Evolutionary conservation across 768 basidiomycete genomes (phyloP), one percentile per base, ranked within the genome.

Genomic region (Dendrothele bispora): DNA sequence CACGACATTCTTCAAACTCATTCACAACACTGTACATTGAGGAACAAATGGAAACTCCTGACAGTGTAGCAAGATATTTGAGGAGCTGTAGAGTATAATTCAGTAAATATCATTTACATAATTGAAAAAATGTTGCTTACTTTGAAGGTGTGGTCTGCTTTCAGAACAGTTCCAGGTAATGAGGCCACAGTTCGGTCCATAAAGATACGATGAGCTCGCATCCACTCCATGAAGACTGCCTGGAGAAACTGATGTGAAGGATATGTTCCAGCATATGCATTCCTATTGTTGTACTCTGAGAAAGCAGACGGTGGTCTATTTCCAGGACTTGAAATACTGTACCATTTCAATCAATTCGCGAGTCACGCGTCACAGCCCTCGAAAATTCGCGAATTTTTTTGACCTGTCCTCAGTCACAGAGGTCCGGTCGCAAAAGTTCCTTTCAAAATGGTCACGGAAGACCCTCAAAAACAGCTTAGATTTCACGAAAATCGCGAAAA

Each of bases 191-290:
- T 39, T 3, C 49, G 43, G 28, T 53, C 51, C 1, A 24, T 3
- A 36, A 35, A 53, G 32, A 49, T 37, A n/a, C 47, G 39, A 24
- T 49, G 40, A 7, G 17, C 47, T 5, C 17, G 4, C 40, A 49
- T 39, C 25, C 40, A 53, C 14, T 30, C 47, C 15, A 48, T 43
- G 32, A 49, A 53, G 27, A 53, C 43, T 15, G 21, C 35, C 30
- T 49, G 42, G 35, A 46, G 21, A 29, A 49, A 53, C 25, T 48
- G 41, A 34, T 38, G 28, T 15, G 51, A 53, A 7, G 48, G 51
- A 2, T 15, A 20, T 14, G 17, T 43, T 10, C 51, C 51, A 37
- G 20, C 42, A 32, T 49, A 53, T 24, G 21, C 10, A 21, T 26
- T 22, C 15, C 17, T 39, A 32, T 53, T 34, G 21, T 37, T 25